phyloP scores from a whole-genome alignment of 75 land plant genomes.

The Larix kaempferi region DNA sequence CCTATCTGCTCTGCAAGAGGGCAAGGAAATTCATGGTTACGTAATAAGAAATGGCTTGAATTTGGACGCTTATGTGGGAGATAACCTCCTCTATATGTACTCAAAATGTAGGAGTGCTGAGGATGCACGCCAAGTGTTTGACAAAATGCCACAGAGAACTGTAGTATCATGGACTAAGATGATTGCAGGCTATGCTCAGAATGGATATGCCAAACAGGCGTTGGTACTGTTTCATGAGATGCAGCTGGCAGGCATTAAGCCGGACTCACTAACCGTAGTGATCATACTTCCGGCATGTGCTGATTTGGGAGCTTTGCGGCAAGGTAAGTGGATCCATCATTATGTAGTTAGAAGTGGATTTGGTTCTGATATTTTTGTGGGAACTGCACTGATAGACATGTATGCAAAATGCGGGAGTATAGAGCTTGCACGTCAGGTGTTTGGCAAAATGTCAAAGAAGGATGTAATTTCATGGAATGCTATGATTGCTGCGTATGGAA shows the following conservation, averaged over 20 bases:
- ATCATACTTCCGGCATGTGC: slow-evolving; percentile 53
- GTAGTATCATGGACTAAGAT: slow-evolving; percentile 73
- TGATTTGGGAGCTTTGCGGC: slow-evolving; percentile 21
- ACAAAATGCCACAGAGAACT: slow-evolving; percentile 28
- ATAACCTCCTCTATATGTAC: slow-evolving; percentile 61
- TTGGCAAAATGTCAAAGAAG: slow-evolving; percentile 36
- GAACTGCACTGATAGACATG: slow-evolving; percentile 66
- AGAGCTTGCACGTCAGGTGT: slow-evolving; percentile 35
- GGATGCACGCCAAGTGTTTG: slow-evolving; percentile 40
- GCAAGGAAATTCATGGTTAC: slow-evolving; percentile 35
- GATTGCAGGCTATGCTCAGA: slow-evolving; percentile 46
- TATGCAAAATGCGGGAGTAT: slow-evolving; percentile 67
- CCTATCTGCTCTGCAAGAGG: slow-evolving; percentile 31
- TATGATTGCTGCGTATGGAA: slow-evolving; percentile 59
- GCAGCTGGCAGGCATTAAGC: slow-evolving; percentile 16
- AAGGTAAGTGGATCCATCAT: slow-evolving; percentile 57
- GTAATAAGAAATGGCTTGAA: slow-evolving; percentile 21
- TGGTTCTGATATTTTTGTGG: slow-evolving; percentile 36
- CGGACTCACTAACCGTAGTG: slow-evolving; percentile 44
- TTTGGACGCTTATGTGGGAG: slow-evolving; percentile 35
- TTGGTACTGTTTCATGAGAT: slow-evolving; percentile 38
- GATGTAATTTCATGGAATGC: slow-evolving; percentile 63
- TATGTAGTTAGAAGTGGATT: slow-evolving; percentile 35
- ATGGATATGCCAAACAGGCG: slow-evolving; percentile 46
- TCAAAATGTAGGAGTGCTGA: slow-evolving; percentile 41